A percentile compares a stretch with the other conserved stretches of the same genome.
These are phyloP conservation scores for Pseudopithomyces chartarum DNA, from an alignment of 2,329 filamentous ascomycete species.

Conservation along the genomic window DNA sequence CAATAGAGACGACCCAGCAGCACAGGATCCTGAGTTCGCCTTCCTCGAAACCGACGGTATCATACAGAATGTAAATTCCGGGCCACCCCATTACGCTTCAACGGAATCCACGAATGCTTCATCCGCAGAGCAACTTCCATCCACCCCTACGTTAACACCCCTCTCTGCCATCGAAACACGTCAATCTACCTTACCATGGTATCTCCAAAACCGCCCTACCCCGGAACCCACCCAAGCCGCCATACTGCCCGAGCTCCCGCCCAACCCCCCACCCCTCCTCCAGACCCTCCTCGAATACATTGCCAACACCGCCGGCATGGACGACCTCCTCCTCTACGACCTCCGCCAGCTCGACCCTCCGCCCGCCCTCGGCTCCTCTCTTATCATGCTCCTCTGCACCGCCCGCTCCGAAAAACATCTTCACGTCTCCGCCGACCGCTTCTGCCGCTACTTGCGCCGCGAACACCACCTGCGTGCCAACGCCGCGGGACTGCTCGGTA, in stretches of 20 bases:
- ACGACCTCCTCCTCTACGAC: constrained; percentile 80
- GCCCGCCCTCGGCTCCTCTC: constrained; percentile 81
- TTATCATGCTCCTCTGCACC: constrained; percentile 92
- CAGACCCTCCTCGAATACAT: constrained; percentile 75
- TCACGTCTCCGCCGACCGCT: constrained; percentile 86
- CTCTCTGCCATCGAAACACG: constrained; percentile 6
- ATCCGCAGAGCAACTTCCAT: background rate
- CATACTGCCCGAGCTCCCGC: constrained; percentile 67
- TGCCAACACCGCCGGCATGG: constrained; percentile 83
- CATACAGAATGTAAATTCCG: background rate
- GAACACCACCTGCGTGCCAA: constrained; percentile 73
- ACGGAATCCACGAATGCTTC: background rate
- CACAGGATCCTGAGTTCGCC: constrained; percentile 19
- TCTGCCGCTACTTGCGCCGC: constrained; percentile 82
- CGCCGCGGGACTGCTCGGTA: constrained; percentile 86
- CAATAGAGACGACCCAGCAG: constrained; percentile 18
- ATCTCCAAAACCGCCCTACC: constrained; percentile 64
- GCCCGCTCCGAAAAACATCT: constrained; percentile 92
- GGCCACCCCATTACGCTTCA: background rate
- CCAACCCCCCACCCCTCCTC: constrained; percentile 72
- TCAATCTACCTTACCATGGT: constrained; percentile 70
- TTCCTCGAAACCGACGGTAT: constrained; percentile 11
- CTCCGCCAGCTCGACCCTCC: constrained; percentile 83
- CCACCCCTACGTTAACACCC: background rate
- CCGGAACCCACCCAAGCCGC: constrained; percentile 57